Evolutionary conservation across 2,329 filamentous ascomycete species (phyloP).

Genomic region (Aspergillus spinulosporus): DNA sequence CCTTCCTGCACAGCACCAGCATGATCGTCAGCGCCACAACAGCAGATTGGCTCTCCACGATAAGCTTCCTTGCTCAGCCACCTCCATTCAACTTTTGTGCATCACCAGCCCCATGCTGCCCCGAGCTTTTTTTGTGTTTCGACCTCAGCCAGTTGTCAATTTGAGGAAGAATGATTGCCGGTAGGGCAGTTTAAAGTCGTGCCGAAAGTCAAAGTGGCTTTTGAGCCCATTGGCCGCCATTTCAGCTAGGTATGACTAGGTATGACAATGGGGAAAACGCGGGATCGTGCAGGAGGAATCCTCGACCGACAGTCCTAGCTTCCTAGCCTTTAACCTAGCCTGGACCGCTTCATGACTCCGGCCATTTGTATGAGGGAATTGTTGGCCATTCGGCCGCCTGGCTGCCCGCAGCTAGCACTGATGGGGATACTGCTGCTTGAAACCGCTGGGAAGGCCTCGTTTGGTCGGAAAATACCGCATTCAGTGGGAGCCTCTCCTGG

Average conservation of each 20-base stretch:
- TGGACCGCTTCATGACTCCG: background rate
- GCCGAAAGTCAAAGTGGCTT: background rate
- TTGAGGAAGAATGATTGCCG: background rate
- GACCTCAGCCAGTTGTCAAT: background rate
- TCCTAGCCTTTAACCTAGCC: too few species aligned
- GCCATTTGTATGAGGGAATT: constrained; percentile 26
- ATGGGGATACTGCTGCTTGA: constrained; percentile 20
- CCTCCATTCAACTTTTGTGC: background rate
- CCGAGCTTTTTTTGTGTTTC: constrained; percentile 14
- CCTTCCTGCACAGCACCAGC: background rate
- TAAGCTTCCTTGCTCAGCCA: constrained; percentile 14
- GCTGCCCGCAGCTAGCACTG: constrained; percentile 19
- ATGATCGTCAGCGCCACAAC: constrained; percentile 8
- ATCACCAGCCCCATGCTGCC: constrained; percentile 20
- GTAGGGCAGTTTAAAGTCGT: background rate
- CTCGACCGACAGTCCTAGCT: background rate
- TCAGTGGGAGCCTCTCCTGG: background rate
- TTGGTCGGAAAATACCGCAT: constrained; percentile 14
- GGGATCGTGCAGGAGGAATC: constrained; percentile 6
- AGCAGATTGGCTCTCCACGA: constrained; percentile 10
- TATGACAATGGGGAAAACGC: background rate
- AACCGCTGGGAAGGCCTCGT: constrained; percentile 1
- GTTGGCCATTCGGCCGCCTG: constrained; percentile 18
- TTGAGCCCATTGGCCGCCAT: background rate
- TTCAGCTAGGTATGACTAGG: background rate